These are phyloP conservation scores for Monosporascus sp. DNA, from an alignment of 2,329 filamentous ascomycete genomes.

Conservation along the genomic window DNA sequence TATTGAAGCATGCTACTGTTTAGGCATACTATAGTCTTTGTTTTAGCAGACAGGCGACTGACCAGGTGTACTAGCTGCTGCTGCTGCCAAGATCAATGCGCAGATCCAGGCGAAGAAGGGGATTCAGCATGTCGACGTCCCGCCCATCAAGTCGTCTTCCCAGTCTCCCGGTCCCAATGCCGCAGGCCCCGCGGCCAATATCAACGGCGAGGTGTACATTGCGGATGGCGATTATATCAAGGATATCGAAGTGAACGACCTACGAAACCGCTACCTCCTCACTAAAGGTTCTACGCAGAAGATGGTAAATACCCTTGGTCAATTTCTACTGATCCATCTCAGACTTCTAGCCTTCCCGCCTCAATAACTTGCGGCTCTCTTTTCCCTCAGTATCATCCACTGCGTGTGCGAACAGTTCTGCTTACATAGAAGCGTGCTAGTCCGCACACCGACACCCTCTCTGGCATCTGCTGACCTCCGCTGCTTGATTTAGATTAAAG, in stretches of 20 bases:
- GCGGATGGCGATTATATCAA: slow-evolving; percentile 97
- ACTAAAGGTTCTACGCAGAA: slow-evolving; percentile 97
- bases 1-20: slow-evolving; percentile 6
- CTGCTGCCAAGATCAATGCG: slow-evolving; percentile 82
- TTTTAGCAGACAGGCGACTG: slow-evolving; percentile 15
- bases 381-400: slow-evolving; percentile 29
- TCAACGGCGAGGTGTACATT: slow-evolving; percentile 87
- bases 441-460: slow-evolving; percentile 57
- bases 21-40: slow-evolving; percentile 1
- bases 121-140: slow-evolving; percentile 85
- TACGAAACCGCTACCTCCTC: slow-evolving; percentile 93
- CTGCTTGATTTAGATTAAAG: slow-evolving; percentile 96
- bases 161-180: slow-evolving; percentile 34
- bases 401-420: slow-evolving; percentile 57
- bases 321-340: slow-evolving; percentile 59
- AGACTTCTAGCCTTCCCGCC: slow-evolving; percentile 31
- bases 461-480: slow-evolving; percentile 91
- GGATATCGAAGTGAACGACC: slow-evolving; percentile 97
- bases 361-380: slow-evolving; percentile 26
- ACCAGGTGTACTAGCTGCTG: slow-evolving; percentile 57
- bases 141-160: slow-evolving; percentile 63
- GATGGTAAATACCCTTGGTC: slow-evolving; percentile 85
- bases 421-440: slow-evolving; percentile 66
- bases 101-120: slow-evolving; percentile 81
- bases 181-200: slow-evolving; percentile 41